Evolutionary conservation across 1,139 yeast genomes (phyloP).

Genomic region (Nakaseomyces glabratus): DNA sequence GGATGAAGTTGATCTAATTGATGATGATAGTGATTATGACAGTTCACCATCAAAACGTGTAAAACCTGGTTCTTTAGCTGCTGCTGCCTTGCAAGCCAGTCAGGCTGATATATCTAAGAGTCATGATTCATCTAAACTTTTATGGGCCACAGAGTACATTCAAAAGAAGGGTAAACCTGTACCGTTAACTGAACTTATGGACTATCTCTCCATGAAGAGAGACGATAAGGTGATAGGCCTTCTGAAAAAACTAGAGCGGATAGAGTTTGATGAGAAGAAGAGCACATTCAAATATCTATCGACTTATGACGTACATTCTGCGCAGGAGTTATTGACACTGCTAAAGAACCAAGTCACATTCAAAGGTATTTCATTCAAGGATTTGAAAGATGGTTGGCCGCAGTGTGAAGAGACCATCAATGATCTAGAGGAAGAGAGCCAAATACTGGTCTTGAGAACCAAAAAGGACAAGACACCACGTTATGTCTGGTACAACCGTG

Average conservation of each 20-base stretch:
- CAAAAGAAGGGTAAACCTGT: constrained; percentile 62
- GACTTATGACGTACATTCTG: constrained; percentile 74
- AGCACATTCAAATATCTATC: constrained; percentile 80
- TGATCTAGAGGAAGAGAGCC: constrained; percentile 64
- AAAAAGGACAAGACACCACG: constrained; percentile 90
- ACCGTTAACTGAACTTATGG: constrained; percentile 36
- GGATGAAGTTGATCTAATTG: constrained; percentile 23
- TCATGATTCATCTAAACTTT: constrained; percentile 71
- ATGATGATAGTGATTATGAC: constrained; percentile 22
- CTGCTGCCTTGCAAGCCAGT: constrained; percentile 28
- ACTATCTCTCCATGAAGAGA: constrained; percentile 33
- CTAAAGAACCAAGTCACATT: constrained; percentile 77
- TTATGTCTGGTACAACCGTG: constrained; percentile 80
- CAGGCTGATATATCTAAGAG: constrained; percentile 37
- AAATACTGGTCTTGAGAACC: constrained; percentile 74
- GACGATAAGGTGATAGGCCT: constrained; percentile 51
- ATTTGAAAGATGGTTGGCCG: constrained; percentile 92
- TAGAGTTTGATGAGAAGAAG: constrained; percentile 48
- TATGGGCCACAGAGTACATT: constrained; percentile 83
- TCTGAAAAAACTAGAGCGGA: constrained; percentile 66
- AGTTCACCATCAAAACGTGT: constrained; percentile 26
- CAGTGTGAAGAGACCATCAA: constrained; percentile 77
- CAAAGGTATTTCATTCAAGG: constrained; percentile 81
- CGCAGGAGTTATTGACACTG: constrained; percentile 65
- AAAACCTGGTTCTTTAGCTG: constrained; percentile 32